These are phyloP conservation scores for Candida labiduridarum DNA, from an alignment of 1,139 yeast genomes.

Conservation along the genomic window DNA sequence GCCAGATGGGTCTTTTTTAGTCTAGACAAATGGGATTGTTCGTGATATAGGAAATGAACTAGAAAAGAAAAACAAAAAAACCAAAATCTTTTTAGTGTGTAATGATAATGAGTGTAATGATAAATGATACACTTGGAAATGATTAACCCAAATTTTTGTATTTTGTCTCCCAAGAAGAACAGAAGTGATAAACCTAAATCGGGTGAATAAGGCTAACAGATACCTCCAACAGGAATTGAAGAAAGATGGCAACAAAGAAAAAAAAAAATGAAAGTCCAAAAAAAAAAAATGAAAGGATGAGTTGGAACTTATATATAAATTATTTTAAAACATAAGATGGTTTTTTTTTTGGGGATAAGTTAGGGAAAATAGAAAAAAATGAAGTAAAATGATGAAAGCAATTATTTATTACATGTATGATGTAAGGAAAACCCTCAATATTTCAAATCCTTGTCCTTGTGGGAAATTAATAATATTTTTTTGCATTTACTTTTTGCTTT, in stretches of 20 bases:
- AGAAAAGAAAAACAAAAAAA: too few species aligned
- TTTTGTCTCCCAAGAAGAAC: too few species aligned
- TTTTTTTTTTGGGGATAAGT: too few species aligned
- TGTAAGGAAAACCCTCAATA: slow-evolving; percentile 3
- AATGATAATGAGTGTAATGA: too few species aligned
- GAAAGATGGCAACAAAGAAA: neutral
- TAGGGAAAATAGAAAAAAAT: neutral
- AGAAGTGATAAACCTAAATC: neutral
- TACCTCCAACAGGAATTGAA: neutral
- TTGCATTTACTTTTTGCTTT: neutral
- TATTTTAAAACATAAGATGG: neutral
- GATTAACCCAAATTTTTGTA: too few species aligned
- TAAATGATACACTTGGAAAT: too few species aligned
- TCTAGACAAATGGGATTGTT: too few species aligned
- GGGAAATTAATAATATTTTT: neutral
- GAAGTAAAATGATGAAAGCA: neutral
- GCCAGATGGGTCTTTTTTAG: too few species aligned
- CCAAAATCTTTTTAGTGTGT: too few species aligned
- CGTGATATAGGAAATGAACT: too few species aligned
- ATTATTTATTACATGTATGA: slow-evolving; percentile 1
- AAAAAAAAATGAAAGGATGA: neutral
- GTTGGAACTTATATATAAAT: neutral
- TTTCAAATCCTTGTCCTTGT: neutral
- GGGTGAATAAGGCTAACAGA: neutral
- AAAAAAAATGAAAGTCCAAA: neutral